phyloP scores from a whole-genome alignment of 148 eudicot species.

The Amaranthus hypochondriacus region DNA sequence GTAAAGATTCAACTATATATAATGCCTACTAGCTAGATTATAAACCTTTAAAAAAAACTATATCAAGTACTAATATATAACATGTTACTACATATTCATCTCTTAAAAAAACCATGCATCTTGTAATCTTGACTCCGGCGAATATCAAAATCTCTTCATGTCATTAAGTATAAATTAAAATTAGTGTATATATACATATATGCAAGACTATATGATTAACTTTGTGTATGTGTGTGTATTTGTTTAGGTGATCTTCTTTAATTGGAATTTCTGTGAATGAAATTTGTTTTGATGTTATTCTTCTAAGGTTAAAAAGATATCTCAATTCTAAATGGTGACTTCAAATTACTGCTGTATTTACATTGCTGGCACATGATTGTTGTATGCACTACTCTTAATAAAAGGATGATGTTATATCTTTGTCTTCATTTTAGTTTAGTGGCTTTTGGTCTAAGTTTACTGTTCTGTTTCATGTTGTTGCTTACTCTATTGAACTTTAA shows the following conservation, averaged over 20 bases:
- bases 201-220: no score
- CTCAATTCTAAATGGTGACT: background rate
- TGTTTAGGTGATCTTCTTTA: constrained; percentile 8
- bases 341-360: background rate
- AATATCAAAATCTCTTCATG: no score
- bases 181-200: no score
- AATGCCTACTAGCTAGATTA: no score
- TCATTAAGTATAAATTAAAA: no score
- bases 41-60: no score
- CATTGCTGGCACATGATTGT: constrained; percentile 11
- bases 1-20: no score
- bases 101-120: no score
- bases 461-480: background rate
- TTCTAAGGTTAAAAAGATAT: background rate
- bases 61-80: no score
- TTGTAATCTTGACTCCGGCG: no score
- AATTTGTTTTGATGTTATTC: background rate
- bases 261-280: background rate
- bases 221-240: no score
- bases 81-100: no score
- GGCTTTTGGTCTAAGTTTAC: background rate
- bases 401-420: background rate
- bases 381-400: background rate
- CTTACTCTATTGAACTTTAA: background rate
- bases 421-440: background rate